phyloP scores from a whole-genome alignment of 2,329 filamentous ascomycete species.

The Microascus cirrosus region DNA sequence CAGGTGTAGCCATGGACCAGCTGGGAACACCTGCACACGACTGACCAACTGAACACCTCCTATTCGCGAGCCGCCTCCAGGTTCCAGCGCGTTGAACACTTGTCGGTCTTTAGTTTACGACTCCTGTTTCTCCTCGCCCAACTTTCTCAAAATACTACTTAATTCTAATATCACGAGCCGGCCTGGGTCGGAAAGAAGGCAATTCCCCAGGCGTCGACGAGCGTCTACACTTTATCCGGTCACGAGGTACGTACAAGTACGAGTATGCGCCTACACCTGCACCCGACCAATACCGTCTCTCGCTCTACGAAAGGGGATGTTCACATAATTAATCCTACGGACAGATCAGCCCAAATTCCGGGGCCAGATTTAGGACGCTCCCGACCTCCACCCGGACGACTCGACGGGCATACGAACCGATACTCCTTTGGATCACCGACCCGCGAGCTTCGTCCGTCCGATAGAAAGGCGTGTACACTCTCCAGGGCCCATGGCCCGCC shows the following conservation, averaged over 20 bases:
- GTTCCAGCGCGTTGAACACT: background rate
- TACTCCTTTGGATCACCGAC: background rate
- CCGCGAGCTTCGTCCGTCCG: background rate
- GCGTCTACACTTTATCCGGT: background rate
- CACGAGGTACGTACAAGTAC: background rate
- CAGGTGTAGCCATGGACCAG: background rate
- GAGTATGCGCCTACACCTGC: background rate
- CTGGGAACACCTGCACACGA: background rate
- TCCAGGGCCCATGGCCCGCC: slow-evolving; percentile 1
- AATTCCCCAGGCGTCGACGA: background rate
- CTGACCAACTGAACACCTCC: background rate
- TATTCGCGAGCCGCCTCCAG: background rate
- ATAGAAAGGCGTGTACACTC: background rate
- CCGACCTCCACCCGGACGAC: background rate
- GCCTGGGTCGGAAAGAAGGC: background rate
- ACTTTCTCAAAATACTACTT: background rate
- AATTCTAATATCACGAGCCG: background rate
- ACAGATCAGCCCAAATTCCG: background rate
- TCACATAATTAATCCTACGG: background rate
- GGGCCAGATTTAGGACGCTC: background rate
- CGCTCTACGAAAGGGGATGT: background rate
- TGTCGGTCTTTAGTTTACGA: background rate
- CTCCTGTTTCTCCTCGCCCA: background rate
- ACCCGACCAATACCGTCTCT: background rate
- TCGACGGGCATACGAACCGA: background rate